A percentile compares a stretch with the other conserved stretches of the same genome.
These are phyloP conservation scores for Nematocida ironsii DNA, from an alignment of 371 early-diverging fungal species.

Conservation along the genomic window DNA sequence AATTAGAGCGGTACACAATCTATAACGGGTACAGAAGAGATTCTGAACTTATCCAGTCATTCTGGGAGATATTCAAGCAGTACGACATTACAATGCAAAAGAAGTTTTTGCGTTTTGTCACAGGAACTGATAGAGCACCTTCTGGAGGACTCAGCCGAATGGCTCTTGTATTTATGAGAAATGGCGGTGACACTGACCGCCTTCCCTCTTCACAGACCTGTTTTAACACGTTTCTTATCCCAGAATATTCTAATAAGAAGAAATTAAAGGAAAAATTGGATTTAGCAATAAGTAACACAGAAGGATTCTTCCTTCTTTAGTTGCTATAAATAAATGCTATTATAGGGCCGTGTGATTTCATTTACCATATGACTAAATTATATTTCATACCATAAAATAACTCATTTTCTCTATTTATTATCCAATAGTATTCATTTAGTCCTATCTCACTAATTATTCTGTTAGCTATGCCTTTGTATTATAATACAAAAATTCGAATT, in stretches of 20 bases:
- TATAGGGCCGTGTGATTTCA: neutral
- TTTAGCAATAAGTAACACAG: constrained; percentile 86
- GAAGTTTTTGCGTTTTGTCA: constrained; percentile 87
- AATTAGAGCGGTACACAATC: constrained; percentile 77
- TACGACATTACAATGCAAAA: constrained; percentile 77
- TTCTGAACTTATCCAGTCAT: constrained; percentile 73
- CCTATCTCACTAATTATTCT: too few species aligned
- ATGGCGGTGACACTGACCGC: constrained; percentile 88
- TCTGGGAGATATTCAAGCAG: constrained; percentile 86
- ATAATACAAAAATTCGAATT: too few species aligned
- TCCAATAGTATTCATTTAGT: too few species aligned
- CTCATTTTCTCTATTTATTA: too few species aligned
- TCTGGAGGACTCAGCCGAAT: constrained; percentile 81
- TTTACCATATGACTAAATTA: too few species aligned
- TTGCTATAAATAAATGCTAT: neutral
- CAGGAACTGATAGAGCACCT: constrained; percentile 91
- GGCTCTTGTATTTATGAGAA: constrained; percentile 87
- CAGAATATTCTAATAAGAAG: constrained; percentile 79
- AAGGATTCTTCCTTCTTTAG: constrained; percentile 84
- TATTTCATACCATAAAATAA: too few species aligned
- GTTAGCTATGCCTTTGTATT: too few species aligned
- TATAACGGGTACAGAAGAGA: constrained; percentile 72
- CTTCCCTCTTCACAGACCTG: constrained; percentile 92
- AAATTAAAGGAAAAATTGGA: constrained; percentile 79
- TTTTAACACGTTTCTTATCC: constrained; percentile 85